Base-by-base conservation (phyloP, 2,329 filamentous ascomycete species). In the Claviceps sp. region DNA sequence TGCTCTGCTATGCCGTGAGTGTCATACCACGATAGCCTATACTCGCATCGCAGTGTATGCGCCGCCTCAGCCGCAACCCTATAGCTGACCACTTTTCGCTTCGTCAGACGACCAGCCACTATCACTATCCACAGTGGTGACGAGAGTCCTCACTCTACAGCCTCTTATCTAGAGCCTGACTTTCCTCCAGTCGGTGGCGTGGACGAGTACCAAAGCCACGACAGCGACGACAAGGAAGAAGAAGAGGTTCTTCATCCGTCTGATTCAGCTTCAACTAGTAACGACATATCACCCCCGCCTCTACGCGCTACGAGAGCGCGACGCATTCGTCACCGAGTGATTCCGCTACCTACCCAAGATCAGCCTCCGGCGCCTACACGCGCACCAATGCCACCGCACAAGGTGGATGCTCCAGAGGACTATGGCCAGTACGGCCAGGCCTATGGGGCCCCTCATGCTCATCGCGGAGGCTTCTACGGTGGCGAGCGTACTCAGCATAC, bases 321-420 rank as follows among this genome's bases (percentile, higher is more conserved):
- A 52, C 65, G 56, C 59, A 66, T 55, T 51, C 66, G 55, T 51
- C 66, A 56, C 59, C 65, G 55, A 65, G 64, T 59, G 59, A 64
- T 55, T 60, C 61, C 57, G 36, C 61, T 58, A 29, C 61, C 62
- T 68, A 51, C 67, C 64, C 59, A 73, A 67, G 55, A 64, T 14
- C 60, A 61, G 50, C 67, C 71, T 64, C 53, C 68, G 53, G 66
- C 66, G 59, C 61, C 60, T 48, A 46, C 55, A 45, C 59, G 57
- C 50, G 57, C 58, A 58, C 75, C 77, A 57, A 71, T 71, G 56
- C 72, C 75, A 57, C 71, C 79, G 51, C 78, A 79, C 71, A 85
- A 76, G 64, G 73, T 78, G 71, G 83, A 85, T 64, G 77, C 77
- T 38, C 73, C 73, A 20, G 80, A 86, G 23, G 80, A 86, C n/a